These are phyloP conservation scores for Phoenix dactylifera DNA, from an alignment of 176 grass and related monocot genomes.

Conservation along the genomic window DNA sequence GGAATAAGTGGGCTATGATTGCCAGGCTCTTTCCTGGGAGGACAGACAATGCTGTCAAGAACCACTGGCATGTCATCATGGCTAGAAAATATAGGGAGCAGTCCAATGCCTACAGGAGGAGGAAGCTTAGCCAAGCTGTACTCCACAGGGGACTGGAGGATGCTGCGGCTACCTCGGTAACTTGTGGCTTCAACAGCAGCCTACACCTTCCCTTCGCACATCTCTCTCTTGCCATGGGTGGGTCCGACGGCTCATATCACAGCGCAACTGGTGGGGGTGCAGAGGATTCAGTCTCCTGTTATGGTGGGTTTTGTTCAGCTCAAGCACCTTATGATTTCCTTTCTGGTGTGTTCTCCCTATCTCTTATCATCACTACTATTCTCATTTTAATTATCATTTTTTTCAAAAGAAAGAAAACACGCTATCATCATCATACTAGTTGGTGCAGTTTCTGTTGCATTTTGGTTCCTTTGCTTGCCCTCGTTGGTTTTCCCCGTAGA, in stretches of 20 bases:
- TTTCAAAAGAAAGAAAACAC: no score
- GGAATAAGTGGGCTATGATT: slow-evolving; percentile 91
- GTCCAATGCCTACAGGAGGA: slow-evolving; percentile 54
- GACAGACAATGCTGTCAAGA: slow-evolving; percentile 94
- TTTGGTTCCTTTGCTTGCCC: background rate
- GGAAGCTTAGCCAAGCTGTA: slow-evolving; percentile 19
- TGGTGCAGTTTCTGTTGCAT: no score
- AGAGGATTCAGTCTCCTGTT: no score
- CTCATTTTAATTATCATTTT: no score
- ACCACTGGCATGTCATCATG: slow-evolving; percentile 95
- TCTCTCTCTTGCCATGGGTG: background rate
- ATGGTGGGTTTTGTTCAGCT: no score
- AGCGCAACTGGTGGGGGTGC: no score
- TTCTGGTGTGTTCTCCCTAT: no score
- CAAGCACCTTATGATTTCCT: no score
- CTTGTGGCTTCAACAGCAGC: background rate
- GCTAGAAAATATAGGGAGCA: slow-evolving; percentile 64
- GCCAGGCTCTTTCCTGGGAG: slow-evolving; percentile 70
- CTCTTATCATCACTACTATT: no score
- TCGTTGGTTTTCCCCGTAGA: background rate
- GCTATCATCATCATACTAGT: no score
- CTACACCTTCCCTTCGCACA: background rate
- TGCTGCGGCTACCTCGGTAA: background rate
- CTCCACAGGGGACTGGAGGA: background rate
- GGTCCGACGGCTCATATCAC: background rate